Base-by-base conservation (phyloP, 2,329 filamentous ascomycete species). In the Penicillium sp. region DNA sequence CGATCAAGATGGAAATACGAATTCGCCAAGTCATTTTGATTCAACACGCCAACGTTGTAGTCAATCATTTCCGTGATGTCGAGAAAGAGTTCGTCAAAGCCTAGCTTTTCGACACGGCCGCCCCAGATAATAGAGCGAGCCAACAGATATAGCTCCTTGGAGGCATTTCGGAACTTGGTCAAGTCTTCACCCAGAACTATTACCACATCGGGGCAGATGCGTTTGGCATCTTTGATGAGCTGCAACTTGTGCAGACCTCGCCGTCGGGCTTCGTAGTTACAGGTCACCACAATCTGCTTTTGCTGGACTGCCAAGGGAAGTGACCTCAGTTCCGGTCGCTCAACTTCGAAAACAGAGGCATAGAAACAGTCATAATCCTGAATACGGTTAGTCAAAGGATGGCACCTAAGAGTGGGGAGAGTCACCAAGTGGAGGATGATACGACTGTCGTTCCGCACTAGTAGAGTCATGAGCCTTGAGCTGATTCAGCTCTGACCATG, bases 221-320 rank as follows among this genome's bases (percentile, higher is more conserved):
- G 86, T 75, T 85, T 90, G 4, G 93, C 94, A 61, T 97, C 91
- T 53, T 82, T 84, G 70, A 97, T 86, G 62, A 91, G 83, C 81
- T 96, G 92, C 59, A 97, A 82, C 78, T 99, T 97, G 73, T 84
- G 73, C 43, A 81, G 62, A 10, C 79, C 83, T 59, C 84, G 83
- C 51, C 86, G 79, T 36, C 93, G 86, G 23, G 93, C 93, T 71
- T 90, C 90, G 74, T 97, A 97, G 77, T 97, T 97, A 82, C 91
- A 96, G 5, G 92, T 96, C 23, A 93, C 91, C 41, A 94, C 82
- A 55, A 97, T 96, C 72, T 92, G 90, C 76, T 97, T 97, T 76
- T 97, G 93, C 74, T 93, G 90, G 58, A 96, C 86, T 36, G 91
- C 93, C 35, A 97, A 79, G 7, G 92, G 91, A 19, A 89, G 77